These are phyloP conservation scores for Neodidymelliopsis sp. DNA, from an alignment of 2,329 filamentous ascomycete species.

Conservation along the genomic window DNA sequence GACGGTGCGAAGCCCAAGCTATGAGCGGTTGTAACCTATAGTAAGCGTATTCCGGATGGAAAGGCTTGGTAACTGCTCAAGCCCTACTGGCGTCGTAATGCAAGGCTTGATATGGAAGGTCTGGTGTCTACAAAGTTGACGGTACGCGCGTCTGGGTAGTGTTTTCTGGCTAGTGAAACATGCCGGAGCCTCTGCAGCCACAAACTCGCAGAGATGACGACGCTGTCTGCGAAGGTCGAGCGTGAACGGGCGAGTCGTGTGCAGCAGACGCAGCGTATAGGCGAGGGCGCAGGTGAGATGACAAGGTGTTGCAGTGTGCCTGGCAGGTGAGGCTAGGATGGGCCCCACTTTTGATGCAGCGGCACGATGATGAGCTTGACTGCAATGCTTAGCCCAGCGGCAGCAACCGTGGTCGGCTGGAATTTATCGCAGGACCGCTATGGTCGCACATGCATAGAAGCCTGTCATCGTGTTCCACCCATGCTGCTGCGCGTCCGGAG, in stretches of 20 bases:
- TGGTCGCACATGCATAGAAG: conserved; percentile 18
- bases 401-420: conserved; percentile 3
- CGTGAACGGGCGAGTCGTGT: not conserved
- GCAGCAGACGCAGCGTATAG: not conserved
- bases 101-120: conserved; percentile 5
- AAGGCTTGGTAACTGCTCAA: conserved; percentile 7
- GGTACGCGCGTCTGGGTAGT: conserved; percentile 17
- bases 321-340: not conserved
- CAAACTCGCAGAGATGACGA: conserved; percentile 15
- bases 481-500: conserved; percentile 44
- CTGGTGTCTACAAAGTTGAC: not conserved
- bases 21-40: too few relatives aligned
- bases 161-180: conserved; percentile 18
- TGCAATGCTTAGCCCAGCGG: conserved; percentile 1
- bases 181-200: conserved; percentile 5
- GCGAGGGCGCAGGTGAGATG: not conserved
- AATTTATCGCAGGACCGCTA: conserved; percentile 8
- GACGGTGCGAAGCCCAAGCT: conserved; percentile 46
- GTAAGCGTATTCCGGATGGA: too few relatives aligned
- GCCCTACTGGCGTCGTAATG: conserved; percentile 17
- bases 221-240: not conserved
- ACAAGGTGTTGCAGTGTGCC: not conserved
- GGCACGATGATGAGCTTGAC: conserved; percentile 15
- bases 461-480: conserved; percentile 17
- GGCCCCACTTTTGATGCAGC: conserved; percentile 11